Percentiles rank a stretch among this genome's conserved stretches.
Conservation (phyloP, 768 basidiomycete genomes). For the Tephrocybe rancida region DNA sequence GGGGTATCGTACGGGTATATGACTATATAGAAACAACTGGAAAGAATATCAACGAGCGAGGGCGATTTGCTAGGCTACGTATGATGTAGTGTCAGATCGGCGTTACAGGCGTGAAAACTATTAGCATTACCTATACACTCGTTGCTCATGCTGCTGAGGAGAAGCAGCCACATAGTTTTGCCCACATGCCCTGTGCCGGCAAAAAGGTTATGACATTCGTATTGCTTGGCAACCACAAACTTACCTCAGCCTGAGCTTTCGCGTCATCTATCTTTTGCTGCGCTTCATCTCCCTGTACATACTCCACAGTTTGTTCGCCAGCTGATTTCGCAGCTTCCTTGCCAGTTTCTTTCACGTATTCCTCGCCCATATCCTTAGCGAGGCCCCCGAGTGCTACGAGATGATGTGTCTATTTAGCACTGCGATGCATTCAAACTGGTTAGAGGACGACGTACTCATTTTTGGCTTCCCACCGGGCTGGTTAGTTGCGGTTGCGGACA, state of each 20-base stretch:
- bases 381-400: background rate
- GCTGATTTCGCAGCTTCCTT: conserved; percentile 20
- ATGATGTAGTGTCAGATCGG: too few relatives aligned
- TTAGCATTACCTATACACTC: too few relatives aligned
- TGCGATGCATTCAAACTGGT: background rate
- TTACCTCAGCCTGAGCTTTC: conserved; percentile 27
- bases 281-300: conserved; percentile 17
- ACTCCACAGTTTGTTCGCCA: conserved; percentile 25
- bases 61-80: too few relatives aligned
- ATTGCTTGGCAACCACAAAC: background rate
- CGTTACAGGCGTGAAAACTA: too few relatives aligned
- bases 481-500: background rate
- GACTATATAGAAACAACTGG: too few relatives aligned
- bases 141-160: too few relatives aligned
- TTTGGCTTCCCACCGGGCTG: conserved; percentile 7
- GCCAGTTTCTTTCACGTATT: conserved; percentile 22
- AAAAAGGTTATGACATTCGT: background rate
- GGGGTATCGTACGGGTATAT: too few relatives aligned
- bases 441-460: conserved; percentile 9
- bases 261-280: conserved; percentile 28
- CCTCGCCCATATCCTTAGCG: conserved; percentile 19
- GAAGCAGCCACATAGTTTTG: conserved; percentile 30
- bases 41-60: too few relatives aligned
- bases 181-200: conserved; percentile 23
- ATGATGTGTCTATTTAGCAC: background rate